Conservation (phyloP, 306 rosid genomes). For the Prunus mongolica region DNA sequence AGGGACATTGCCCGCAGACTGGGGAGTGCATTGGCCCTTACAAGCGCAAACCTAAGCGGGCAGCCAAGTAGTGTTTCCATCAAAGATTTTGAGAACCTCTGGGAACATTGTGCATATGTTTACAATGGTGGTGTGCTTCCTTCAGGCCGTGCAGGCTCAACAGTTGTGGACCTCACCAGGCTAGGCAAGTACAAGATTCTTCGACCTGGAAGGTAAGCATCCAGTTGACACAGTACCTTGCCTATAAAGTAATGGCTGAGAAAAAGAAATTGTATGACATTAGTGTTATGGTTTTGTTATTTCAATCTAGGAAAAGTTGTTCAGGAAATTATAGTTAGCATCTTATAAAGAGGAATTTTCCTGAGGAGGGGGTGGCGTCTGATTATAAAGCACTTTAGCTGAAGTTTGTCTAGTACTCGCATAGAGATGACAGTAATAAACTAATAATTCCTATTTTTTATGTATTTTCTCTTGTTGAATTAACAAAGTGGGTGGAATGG, state of each 20-base stretch:
- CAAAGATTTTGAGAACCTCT: constrained; percentile 70
- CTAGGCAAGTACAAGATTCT: constrained; percentile 69
- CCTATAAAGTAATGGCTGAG: neutral
- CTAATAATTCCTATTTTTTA: neutral
- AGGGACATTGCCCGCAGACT: constrained; percentile 63
- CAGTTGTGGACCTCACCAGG: constrained; percentile 71
- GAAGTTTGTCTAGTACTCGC: neutral
- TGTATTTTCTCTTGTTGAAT: too few species aligned
- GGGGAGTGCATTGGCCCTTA: constrained; percentile 81
- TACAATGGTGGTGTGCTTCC: constrained; percentile 85
- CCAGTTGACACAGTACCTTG: neutral
- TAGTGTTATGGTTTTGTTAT: neutral
- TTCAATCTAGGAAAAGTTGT: neutral
- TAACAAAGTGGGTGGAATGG: neutral
- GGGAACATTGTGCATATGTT: constrained; percentile 81
- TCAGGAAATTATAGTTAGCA: neutral
- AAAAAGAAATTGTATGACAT: neutral
- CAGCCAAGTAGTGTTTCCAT: constrained; percentile 77
- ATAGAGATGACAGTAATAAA: neutral
- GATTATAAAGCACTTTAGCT: neutral
- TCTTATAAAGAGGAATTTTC: neutral
- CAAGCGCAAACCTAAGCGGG: constrained; percentile 93
- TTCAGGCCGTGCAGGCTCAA: constrained; percentile 85
- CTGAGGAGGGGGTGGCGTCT: neutral
- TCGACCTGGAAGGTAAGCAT: constrained; percentile 84